phyloP scores from a whole-genome alignment of 306 rosid species.

The Ammopiptanthus mongolicus region DNA sequence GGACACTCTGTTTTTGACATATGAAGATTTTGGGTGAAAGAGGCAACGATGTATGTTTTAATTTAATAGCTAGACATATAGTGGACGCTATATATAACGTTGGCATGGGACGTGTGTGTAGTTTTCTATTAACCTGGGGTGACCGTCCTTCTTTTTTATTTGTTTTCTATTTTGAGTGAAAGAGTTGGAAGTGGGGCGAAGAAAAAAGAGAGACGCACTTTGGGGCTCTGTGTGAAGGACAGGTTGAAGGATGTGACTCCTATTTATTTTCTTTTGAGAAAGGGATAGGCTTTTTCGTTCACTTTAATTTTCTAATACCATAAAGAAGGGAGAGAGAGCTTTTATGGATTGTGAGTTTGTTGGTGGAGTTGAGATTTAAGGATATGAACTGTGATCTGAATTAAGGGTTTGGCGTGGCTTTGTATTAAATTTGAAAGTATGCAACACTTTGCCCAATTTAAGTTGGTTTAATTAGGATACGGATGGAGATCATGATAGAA shows the following conservation, averaged over 20 bases:
- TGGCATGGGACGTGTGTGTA: not conserved
- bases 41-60: not conserved
- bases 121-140: not conserved
- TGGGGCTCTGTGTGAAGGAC: constrained; percentile 13
- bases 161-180: not conserved
- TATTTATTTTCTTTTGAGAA: not conserved
- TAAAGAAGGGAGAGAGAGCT: not conserved
- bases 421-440: not conserved
- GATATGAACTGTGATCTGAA: not conserved
- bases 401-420: not conserved
- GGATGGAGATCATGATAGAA: not conserved
- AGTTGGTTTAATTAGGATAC: not conserved
- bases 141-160: not conserved
- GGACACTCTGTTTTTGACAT: not conserved
- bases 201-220: not conserved
- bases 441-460: not conserved
- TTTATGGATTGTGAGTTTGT: not conserved
- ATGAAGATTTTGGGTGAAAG: not conserved
- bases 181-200: constrained; percentile 8
- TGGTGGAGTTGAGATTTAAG: not conserved
- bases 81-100: constrained; percentile 1
- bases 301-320: not conserved
- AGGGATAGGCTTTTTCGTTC: not conserved
- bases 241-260: constrained; percentile 5
- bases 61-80: not conserved